Conservation (phyloP, 768 basidiomycete genomes). For the Punctularia strigosozonata region DNA sequence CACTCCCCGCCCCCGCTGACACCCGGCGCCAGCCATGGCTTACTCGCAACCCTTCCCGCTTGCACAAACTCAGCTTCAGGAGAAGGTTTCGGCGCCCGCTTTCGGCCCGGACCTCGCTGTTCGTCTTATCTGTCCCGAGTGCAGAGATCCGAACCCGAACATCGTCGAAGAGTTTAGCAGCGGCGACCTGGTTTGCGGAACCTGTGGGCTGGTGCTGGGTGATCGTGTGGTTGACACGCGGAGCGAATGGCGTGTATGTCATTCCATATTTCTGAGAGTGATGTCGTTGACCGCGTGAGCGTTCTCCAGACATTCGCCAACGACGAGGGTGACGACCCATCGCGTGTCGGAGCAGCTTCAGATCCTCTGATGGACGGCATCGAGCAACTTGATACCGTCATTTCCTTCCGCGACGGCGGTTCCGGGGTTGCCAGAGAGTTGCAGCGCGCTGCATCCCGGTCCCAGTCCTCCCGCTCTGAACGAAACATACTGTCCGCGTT, state of each 20-base stretch:
- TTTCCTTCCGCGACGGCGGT: constrained; percentile 92
- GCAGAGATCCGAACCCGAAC: constrained; percentile 84
- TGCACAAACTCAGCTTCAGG: constrained; percentile 35
- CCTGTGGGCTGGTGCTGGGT: constrained; percentile 89
- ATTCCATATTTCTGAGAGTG: constrained; percentile 6
- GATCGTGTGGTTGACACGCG: constrained; percentile 95
- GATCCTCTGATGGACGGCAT: constrained; percentile 91
- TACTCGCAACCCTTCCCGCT: constrained; percentile 76
- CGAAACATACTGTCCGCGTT: constrained; percentile 83
- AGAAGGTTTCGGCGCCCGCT: constrained; percentile 35
- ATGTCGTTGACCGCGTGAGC: constrained; percentile 12
- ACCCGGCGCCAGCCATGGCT: no score
- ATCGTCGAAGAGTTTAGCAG: constrained; percentile 97
- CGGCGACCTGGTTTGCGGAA: constrained; percentile 93
- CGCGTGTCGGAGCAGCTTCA: constrained; percentile 95
- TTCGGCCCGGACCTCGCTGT: constrained; percentile 80
- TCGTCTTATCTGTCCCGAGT: constrained; percentile 91
- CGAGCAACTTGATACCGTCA: constrained; percentile 89
- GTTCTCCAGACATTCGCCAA: constrained; percentile 89
- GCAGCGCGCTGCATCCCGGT: constrained; percentile 82
- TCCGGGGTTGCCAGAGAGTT: constrained; percentile 86
- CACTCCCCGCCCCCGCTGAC: no score
- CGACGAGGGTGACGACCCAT: constrained; percentile 98
- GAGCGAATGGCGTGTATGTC: constrained; percentile 92
- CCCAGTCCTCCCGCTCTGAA: constrained; percentile 68